Evolutionary conservation across 441 rosid species (phyloP).

Genomic region (Populus tomentosa): DNA sequence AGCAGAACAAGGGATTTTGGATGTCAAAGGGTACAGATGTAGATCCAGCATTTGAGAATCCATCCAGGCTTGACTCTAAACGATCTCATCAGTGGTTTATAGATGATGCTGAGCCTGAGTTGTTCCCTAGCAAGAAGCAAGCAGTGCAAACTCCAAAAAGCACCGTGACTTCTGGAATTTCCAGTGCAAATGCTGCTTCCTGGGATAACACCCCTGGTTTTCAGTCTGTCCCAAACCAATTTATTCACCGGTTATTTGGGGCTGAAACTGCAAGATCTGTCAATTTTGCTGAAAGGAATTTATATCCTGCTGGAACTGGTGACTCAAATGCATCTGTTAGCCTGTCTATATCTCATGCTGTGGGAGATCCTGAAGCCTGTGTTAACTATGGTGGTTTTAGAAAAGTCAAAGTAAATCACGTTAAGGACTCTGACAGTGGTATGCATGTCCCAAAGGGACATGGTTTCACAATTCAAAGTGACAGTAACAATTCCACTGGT

Average conservation of each 20-base stretch:
- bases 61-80: conserved; percentile 49
- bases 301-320: conserved; percentile 36
- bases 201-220: conserved; percentile 47
- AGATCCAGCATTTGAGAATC: conserved; percentile 43
- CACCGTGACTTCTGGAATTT: conserved; percentile 32
- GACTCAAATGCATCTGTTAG: conserved; percentile 41
- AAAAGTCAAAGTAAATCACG: conserved; percentile 58
- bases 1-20: conserved; percentile 58
- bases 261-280: conserved; percentile 40
- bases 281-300: conserved; percentile 44
- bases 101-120: conserved; percentile 48
- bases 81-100: conserved; percentile 64
- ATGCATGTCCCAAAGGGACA: conserved; percentile 35
- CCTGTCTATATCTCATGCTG: conserved; percentile 44
- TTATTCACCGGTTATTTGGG: conserved; percentile 45
- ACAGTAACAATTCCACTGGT: conserved; percentile 34
- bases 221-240: conserved; percentile 40
- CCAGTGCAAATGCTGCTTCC: conserved; percentile 31
- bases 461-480: conserved; percentile 35
- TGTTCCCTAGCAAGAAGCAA: conserved; percentile 62
- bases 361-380: conserved; percentile 44
- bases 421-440: conserved; percentile 39
- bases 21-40: conserved; percentile 40
- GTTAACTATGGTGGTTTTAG: conserved; percentile 50
- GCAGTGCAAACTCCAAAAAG: conserved; percentile 38